These are phyloP conservation scores for Ammopiptanthus mongolicus DNA, from an alignment of 306 rosid species.

Conservation along the genomic window DNA sequence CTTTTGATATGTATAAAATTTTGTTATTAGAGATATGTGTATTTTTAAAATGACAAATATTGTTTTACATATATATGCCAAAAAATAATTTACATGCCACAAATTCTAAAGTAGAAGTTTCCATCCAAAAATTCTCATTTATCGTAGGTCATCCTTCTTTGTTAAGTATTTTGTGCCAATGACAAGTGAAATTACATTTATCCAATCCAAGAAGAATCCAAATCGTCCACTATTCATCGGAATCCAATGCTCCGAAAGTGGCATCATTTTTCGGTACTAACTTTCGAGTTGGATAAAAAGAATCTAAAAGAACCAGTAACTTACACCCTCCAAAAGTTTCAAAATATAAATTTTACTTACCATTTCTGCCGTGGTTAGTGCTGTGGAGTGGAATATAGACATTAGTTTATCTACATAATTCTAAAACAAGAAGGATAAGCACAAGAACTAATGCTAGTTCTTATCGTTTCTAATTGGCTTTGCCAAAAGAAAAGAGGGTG, in stretches of 20 bases:
- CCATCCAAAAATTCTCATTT: not conserved
- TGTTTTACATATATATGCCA: no score
- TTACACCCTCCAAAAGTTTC: conserved; percentile 5
- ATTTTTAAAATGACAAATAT: no score
- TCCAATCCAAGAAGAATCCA: conserved; percentile 25
- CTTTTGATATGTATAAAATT: no score
- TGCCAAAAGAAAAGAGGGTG: conserved; percentile 20
- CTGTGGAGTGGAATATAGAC: conserved; percentile 21
- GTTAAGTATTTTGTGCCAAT: conserved; percentile 7
- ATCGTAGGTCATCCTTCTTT: not conserved
- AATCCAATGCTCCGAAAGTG: conserved; percentile 43
- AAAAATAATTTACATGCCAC: no score
- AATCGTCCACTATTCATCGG: conserved; percentile 21
- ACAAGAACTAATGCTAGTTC: conserved; percentile 18
- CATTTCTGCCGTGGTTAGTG: conserved; percentile 25
- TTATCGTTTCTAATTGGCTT: conserved; percentile 23
- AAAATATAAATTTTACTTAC: not conserved
- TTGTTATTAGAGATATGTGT: no score
- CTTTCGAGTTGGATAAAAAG: conserved; percentile 25
- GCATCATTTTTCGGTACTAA: conserved; percentile 7
- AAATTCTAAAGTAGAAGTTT: no score
- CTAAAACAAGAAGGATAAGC: conserved; percentile 24
- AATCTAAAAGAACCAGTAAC: conserved; percentile 16
- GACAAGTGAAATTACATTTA: conserved; percentile 15
- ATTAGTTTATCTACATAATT: conserved; percentile 8